Evolutionary conservation across 257 asterid genomes (phyloP), one percentile per base, ranked within the genome.

Genomic region (Linaria vulgaris): DNA sequence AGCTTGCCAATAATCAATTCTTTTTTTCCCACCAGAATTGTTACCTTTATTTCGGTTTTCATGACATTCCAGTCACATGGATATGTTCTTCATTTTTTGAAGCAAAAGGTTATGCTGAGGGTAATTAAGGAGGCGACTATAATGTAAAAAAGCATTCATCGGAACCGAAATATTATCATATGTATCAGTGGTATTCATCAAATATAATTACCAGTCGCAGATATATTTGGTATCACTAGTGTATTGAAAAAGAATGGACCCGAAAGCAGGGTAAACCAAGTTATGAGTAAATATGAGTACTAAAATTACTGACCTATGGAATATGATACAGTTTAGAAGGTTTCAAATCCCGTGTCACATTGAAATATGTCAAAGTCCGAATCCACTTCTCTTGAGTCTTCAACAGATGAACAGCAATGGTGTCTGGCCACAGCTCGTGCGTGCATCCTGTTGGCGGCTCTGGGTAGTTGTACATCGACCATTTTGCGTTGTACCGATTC

Each of bases 301-400:
- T 38, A 20, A 30, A 20, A 3, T 21, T 3, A 20, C 64, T 19
- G 23, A 59, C 30, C 79, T 72, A 82, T 10, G 80, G 76, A 69
- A 91, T 73, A 79, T 86, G 95, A 56, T 88, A 91, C 78, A 86
- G 64, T 69, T 85, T 91, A 25, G 98, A 91, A 19, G 88, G 84
- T 15, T 86, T 86, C 79, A 91, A 77, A 72, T 71, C 72, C 69
- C 60, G 52, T 0, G 98, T 86, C 15, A 76, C 96, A 71, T 88
- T 91, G 71, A 91, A 91, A 59, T 84, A 91, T 24, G 74, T 71
- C 76, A 91, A 78, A 1, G 98, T 88, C 60, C 30, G 61, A 73
- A 91, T 82, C 98, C 98, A 91, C 82, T 88, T 91, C 59, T 86
- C 92, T 69, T 81, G 96, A 16, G 77, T 86, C 83, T 91, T 91